Base-by-base conservation (phyloP, 2,329 filamentous ascomycete species). In the Ascocoryne sarcoides region DNA sequence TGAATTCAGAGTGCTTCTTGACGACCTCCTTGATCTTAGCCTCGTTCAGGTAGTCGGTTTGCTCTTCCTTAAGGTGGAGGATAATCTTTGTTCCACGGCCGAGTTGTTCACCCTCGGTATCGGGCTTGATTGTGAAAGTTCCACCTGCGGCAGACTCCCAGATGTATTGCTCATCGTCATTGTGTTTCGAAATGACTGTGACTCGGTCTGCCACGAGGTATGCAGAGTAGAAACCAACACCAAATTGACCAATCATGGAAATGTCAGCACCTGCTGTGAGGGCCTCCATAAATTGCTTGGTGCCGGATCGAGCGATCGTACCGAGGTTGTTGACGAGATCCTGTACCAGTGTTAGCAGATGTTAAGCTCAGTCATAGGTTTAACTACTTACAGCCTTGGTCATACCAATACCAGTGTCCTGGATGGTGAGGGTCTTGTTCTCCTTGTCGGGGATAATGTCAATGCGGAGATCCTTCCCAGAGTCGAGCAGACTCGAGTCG, bases 1-100 rank as follows among this genome's bases (percentile, higher is more conserved):
- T 98, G 79, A 98, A 98, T 76, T 98, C 92, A 65, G 92, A 96
- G 84, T 98, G 92, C 86, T 98, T 98, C 88, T 96, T 96, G 77
- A 98, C 89, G 55, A 98, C 90, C 78, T 98, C 92, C 85, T 98
- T 98, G 77, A 98, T 84, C 79, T 90, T 92, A 76, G 77, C 77
- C 84, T 98, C 92, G 70, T 96, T 93, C 56, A 96, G 76, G 81
- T 95, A 98, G 68, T 96, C 92, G 53, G 75, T 76, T 78, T 98
- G 92, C 80, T 98, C 92, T 59, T 98, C 92, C 85, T 98, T 98
- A 63, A 98, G 77, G 77, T 96, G 86, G 48, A 98, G 87, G 69
- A 96, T 82, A 66, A 98, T 93, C 81, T 94, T 89, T 67, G 88
- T 93, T 66, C 92, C 92, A 60, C 92, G 90, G 65, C 89, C 89